Conservation (phyloP, 306 rosid species). For the Albizia julibrissin region DNA sequence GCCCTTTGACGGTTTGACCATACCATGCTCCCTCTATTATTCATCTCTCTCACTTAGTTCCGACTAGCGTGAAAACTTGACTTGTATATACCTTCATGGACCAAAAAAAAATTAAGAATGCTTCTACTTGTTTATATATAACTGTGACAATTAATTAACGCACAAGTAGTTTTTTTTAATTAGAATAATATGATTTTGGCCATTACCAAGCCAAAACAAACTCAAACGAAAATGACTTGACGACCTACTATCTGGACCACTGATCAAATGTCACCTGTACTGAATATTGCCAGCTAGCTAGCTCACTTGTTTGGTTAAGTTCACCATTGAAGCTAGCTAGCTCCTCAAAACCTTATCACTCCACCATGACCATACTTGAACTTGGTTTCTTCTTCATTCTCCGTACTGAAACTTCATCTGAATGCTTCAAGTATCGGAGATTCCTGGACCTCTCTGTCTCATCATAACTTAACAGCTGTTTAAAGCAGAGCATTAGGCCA, state of each 20-base stretch:
- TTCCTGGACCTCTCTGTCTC: neutral
- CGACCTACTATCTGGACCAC: constrained; percentile 1
- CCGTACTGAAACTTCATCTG: neutral
- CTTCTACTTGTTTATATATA: neutral
- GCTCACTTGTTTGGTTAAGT: neutral
- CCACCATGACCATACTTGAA: neutral
- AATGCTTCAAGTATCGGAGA: neutral
- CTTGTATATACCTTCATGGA: neutral
- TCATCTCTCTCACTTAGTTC: neutral
- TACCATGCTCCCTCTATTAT: neutral
- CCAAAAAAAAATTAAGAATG: neutral
- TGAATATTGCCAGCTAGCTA: neutral
- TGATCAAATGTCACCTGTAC: neutral
- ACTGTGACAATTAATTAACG: neutral
- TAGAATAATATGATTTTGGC: neutral
- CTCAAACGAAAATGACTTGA: neutral
- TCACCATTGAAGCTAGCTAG: neutral
- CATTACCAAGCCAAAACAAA: neutral
- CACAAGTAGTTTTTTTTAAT: neutral
- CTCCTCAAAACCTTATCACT: neutral
- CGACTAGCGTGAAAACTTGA: neutral
- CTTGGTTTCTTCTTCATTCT: neutral
- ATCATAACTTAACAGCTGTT: neutral
- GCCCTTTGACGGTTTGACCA: neutral
- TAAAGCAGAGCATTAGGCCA: neutral